phyloP scores from a whole-genome alignment of 2,329 filamentous ascomycete species.

The Rutstroemia sp. region DNA sequence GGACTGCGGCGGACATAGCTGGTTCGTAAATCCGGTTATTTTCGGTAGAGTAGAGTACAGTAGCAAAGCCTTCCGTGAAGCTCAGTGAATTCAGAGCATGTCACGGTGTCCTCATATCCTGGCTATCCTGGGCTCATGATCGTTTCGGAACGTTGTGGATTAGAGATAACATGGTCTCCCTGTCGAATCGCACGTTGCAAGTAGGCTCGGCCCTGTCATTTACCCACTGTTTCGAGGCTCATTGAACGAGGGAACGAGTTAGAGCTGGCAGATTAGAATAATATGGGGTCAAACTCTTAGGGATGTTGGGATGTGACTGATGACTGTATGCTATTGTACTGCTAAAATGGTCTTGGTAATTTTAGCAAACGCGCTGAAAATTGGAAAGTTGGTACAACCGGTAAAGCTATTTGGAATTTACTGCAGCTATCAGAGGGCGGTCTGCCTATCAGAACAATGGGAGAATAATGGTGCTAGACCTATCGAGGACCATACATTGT shows the following conservation, averaged over 20 bases:
- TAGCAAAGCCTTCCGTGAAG: not conserved
- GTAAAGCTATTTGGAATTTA: not conserved
- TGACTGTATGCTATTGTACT: not conserved
- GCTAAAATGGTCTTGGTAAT: not conserved
- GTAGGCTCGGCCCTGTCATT: not conserved
- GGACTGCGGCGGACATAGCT: too few species aligned
- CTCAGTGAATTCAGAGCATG: not conserved
- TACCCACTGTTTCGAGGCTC: not conserved
- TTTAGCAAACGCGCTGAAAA: not conserved
- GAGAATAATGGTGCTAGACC: too few species aligned
- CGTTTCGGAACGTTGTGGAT: conserved; percentile 1
- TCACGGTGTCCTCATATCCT: not conserved
- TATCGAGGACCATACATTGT: too few species aligned
- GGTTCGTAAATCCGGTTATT: too few species aligned
- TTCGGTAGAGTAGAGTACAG: too few species aligned
- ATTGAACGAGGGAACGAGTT: not conserved
- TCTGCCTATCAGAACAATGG: too few species aligned
- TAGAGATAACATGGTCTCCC: conserved; percentile 1
- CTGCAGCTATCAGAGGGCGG: too few species aligned
- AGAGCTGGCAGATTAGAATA: not conserved
- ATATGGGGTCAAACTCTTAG: too few species aligned
- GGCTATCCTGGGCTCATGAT: not conserved
- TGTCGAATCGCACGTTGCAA: not conserved
- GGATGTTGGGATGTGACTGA: not conserved
- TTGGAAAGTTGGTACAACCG: not conserved